Base-by-base conservation (phyloP, 768 basidiomycete genomes). In the Saitozyma sp. region DNA sequence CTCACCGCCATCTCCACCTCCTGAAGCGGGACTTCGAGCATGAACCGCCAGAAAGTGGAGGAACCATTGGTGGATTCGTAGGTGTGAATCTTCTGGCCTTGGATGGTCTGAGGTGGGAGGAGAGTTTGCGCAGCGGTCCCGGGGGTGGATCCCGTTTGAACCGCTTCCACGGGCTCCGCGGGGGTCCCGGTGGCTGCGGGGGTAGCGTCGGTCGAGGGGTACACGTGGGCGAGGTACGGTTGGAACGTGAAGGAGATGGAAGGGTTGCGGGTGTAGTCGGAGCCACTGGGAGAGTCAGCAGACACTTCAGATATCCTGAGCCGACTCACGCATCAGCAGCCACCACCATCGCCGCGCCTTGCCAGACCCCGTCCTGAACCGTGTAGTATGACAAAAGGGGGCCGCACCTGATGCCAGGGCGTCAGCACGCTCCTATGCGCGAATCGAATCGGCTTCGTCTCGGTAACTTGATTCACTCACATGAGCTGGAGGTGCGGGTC, bases 321-420 rank as follows among this genome's bases (percentile, higher is more conserved):
- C 41, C 37, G 50, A 53, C 56, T 56, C 50, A 68, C 38, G 61
- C 54, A 56, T 75, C 76, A 48, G 66, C 65, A 0, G 74, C 63
- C 39, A 98, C 92, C 59, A 97, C 84, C 79, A 99, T 80, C 10
- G 87, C 91, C 11, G 89, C 90, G 8, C 93, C 95, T 64, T 88
- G 84, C 91, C 92, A 99, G 42, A 92, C 86, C 20, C 85, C 82
- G 63, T 86, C 82, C 67, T 90, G 88, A 29, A 90, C 85, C 0
- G 92, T 98, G 74, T 97, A 93, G 73, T 92, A 97, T 48, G 89
- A 87, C 64, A 97, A 80, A 16, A 97, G 82, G 19, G 92, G 92
- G 0, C 93, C 92, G 59, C 89, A 91, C 91, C 77, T 78, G 48
- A 1, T 8, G 45, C 50, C 56, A 58, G 46, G 29, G 29, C n/a